A percentile compares a stretch with the other conserved stretches of the same genome.
Conservation (phyloP, 2,329 filamentous ascomycete species). For the Curvularia lunata region DNA sequence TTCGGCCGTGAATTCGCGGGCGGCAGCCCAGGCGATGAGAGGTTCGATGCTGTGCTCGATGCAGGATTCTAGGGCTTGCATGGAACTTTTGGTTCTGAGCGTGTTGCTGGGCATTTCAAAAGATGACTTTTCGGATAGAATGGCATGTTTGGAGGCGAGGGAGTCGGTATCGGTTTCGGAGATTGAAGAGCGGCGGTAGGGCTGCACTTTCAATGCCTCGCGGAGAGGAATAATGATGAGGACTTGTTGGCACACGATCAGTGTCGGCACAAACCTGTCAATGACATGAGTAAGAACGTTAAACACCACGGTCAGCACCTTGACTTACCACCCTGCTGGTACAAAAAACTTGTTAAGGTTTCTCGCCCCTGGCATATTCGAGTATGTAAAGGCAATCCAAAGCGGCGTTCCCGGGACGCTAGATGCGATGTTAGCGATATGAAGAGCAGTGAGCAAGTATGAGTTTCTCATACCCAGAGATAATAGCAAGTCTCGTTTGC, state of each 20-base stretch:
- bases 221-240: constrained; percentile 46
- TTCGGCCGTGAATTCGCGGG: constrained; percentile 47
- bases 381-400: constrained; percentile 48
- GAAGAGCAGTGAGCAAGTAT: not conserved
- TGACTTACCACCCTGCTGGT: constrained; percentile 46
- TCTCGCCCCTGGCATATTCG: constrained; percentile 28
- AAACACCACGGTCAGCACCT: not conserved
- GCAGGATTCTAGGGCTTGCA: constrained; percentile 46
- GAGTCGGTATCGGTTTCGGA: constrained; percentile 40
- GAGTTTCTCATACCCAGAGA: constrained; percentile 40
- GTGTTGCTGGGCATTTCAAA: constrained; percentile 34
- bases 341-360: constrained; percentile 42
- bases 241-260: constrained; percentile 48
- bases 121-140: constrained; percentile 30
- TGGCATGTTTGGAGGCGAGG: constrained; percentile 33
- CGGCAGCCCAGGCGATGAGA: constrained; percentile 46
- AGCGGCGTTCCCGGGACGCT: constrained; percentile 48
- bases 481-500: constrained; percentile 47
- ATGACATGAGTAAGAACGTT: not conserved
- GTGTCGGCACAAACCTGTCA: constrained; percentile 45
- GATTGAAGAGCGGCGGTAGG: constrained; percentile 27
- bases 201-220: constrained; percentile 34
- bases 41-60: constrained; percentile 46
- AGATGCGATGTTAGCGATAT: constrained; percentile 24
- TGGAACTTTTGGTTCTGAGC: constrained; percentile 44